Conservation (phyloP, 139 green algal genomes). For the Picochlorum sp. region DNA sequence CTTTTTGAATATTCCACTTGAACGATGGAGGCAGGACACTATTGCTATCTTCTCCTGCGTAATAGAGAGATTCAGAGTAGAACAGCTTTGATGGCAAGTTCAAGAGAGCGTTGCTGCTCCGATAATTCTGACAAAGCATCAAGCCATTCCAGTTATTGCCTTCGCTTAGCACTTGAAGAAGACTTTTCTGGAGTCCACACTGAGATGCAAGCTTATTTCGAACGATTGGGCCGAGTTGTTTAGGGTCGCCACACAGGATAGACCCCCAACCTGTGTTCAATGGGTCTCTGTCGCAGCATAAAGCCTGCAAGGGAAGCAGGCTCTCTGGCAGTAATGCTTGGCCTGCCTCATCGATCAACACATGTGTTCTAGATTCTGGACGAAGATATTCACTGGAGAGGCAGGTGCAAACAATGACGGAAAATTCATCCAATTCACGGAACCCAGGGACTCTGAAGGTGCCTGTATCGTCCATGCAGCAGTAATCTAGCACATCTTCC, state of each 20-base stretch:
- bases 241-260: conserved; percentile 62
- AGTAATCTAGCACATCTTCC: conserved; percentile 32
- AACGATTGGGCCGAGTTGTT: conserved; percentile 63
- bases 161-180: conserved; percentile 56
- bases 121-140: neutral
- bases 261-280: conserved; percentile 10
- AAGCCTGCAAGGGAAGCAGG: conserved; percentile 43
- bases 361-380: conserved; percentile 39
- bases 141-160: too few species aligned
- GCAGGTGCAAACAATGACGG: conserved; percentile 42
- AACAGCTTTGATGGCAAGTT: conserved; percentile 37
- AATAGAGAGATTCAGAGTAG: conserved; percentile 45
- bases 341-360: conserved; percentile 61
- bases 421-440: neutral
- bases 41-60: conserved; percentile 21
- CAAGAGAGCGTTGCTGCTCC: neutral
- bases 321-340: conserved; percentile 48
- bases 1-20: too few species aligned
- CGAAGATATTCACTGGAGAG: conserved; percentile 8
- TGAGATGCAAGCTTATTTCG: conserved; percentile 24
- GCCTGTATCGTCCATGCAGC: conserved; percentile 7
- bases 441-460: conserved; percentile 17
- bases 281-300: conserved; percentile 3
- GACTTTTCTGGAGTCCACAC: conserved; percentile 41
- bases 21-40: too few species aligned